Conservation (phyloP, 306 rosid genomes). For the Begonia masoniana region DNA sequence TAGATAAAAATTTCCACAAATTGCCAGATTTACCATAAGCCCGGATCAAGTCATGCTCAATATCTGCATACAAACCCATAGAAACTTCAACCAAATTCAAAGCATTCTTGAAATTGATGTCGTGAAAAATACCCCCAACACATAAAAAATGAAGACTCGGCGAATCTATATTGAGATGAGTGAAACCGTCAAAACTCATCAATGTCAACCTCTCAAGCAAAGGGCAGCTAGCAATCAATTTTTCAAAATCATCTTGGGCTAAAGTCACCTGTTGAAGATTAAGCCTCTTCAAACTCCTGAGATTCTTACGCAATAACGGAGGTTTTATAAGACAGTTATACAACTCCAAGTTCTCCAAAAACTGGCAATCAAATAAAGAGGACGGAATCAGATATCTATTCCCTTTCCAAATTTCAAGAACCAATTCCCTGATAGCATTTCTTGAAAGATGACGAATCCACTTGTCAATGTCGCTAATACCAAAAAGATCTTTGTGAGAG, state of each 20-base stretch:
- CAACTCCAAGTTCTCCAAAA: conserved; percentile 34
- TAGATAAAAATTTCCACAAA: conserved; percentile 33
- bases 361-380: conserved; percentile 31
- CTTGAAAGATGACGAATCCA: conserved; percentile 41
- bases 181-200: conserved; percentile 49
- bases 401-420: conserved; percentile 51
- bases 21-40: conserved; percentile 21
- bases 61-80: conserved; percentile 29
- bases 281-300: conserved; percentile 47
- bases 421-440: conserved; percentile 33
- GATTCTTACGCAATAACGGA: conserved; percentile 37
- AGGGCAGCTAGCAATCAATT: conserved; percentile 36
- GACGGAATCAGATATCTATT: conserved; percentile 42
- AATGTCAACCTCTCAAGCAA: conserved; percentile 39
- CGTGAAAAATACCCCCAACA: conserved; percentile 43
- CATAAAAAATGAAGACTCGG: conserved; percentile 42
- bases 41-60: conserved; percentile 15
- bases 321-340: conserved; percentile 47
- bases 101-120: conserved; percentile 34
- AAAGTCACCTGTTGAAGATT: conserved; percentile 55
- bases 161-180: conserved; percentile 33
- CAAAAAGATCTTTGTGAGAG: conserved; percentile 33
- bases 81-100: conserved; percentile 35
- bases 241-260: conserved; percentile 40
- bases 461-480: conserved; percentile 33